Base-by-base conservation (phyloP, 768 basidiomycete genomes). In the Podaxis mareebaensis region DNA sequence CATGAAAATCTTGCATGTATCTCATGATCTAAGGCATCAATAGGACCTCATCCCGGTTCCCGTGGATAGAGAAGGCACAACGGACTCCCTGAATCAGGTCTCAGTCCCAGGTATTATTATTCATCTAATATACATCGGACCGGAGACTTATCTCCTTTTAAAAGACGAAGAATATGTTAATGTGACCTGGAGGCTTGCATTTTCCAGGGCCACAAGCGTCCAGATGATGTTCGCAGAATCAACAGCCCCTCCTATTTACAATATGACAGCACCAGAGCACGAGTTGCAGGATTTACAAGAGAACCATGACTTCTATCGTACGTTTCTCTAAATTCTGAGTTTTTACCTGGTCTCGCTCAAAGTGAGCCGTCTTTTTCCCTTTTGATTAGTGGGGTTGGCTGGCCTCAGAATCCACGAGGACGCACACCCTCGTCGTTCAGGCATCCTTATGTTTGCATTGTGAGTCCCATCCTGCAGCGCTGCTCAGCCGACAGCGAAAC, bases 41-140 rank as follows among this genome's bases (percentile, higher is more conserved):
- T 28, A 76, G 77, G 76, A 78, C 54, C 66, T 76, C 22, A 56
- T 75, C 11, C 69, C 70, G 5, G 63, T 75, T 20, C 75, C 77
- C 20, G 71, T 78, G 1, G 67, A 73, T 44, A 70, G 77, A 5
- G 72, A 76, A 65, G 64, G 67, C 22, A 75, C 73, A 38, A n/a
- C 12, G 8, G 49, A 51, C 3, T 3, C 49, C 12, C 11, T 22
- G 5, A 22, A 3, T 13, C 22, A 28, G 28, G 10, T 22, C 11
- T 15, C 22, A 13, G 10, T 20, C 8, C 13, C 49, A 26, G 49
- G 24, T 51, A 51, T 3, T 3, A 1, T 26, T 24, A 12, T 24
- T 20, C 8, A 3, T 15, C 20, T n/a, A 15, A 42, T 13, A 15
- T 12, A 5, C 5, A 42, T 13, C 11, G 5, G 13, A 42, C 40